Conservation (phyloP, 176 grass and related monocot species). For the Lolium rigidum region DNA sequence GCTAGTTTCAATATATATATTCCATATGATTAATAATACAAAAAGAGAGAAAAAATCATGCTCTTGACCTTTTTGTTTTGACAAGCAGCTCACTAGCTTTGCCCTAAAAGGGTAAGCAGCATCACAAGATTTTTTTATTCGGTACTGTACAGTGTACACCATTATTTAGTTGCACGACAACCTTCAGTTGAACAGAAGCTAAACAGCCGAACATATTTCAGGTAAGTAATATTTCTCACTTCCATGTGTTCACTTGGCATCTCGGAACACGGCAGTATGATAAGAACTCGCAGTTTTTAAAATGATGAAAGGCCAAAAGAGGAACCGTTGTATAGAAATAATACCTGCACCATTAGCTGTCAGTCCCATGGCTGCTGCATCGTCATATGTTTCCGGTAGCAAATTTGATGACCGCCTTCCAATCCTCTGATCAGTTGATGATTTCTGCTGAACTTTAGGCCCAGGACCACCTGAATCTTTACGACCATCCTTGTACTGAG, state of each 20-base stretch:
- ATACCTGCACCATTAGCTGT: slow-evolving; percentile 44
- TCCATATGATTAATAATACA: background rate
- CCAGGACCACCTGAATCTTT: slow-evolving; percentile 50
- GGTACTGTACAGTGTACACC: background rate
- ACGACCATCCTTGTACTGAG: slow-evolving; percentile 48
- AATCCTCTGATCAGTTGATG: slow-evolving; percentile 13
- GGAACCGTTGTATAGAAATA: slow-evolving; percentile 2
- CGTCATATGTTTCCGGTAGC: slow-evolving; percentile 53
- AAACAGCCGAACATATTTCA: slow-evolving; percentile 22
- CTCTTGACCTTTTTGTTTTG: slow-evolving; percentile 16
- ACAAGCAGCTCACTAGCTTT: slow-evolving; percentile 17
- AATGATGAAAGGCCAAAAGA: slow-evolving; percentile 26
- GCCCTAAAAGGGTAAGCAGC: background rate
- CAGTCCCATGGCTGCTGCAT: slow-evolving; percentile 29
- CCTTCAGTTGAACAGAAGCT: slow-evolving; percentile 8
- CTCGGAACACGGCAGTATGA: slow-evolving; percentile 4
- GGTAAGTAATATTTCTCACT: slow-evolving; percentile 24
- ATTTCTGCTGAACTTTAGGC: slow-evolving; percentile 47
- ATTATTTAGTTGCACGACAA: slow-evolving; percentile 22
- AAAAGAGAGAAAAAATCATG: background rate
- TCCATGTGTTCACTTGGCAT: slow-evolving; percentile 1
- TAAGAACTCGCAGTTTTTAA: slow-evolving; percentile 7
- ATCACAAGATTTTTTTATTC: slow-evolving; percentile 17
- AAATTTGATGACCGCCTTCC: slow-evolving; percentile 43
- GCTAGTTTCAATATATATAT: background rate